Percentiles rank a stretch among this genome's conserved stretches.
phyloP scores from a whole-genome alignment of 164 flowering plant genomes.

The Stephania cephalantha region DNA sequence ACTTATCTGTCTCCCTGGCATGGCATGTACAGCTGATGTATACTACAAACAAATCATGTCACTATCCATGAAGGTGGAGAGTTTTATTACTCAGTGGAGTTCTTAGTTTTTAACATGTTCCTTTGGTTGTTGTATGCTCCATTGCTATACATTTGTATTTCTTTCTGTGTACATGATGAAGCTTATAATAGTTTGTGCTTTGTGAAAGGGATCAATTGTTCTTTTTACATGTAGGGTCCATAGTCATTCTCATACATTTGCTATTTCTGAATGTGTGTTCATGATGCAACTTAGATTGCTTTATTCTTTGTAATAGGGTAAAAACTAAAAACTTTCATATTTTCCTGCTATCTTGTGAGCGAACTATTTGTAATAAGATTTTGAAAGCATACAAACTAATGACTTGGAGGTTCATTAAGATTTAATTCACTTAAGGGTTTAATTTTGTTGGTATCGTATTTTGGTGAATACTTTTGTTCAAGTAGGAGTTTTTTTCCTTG shows the following conservation, averaged over 20 bases:
- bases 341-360: background rate
- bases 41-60: conserved; percentile 96
- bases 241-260: background rate
- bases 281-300: background rate
- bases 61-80: conserved; percentile 79
- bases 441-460: no score
- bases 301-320: background rate
- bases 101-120: background rate
- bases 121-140: background rate
- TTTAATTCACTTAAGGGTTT: background rate
- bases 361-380: background rate
- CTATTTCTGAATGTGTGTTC: background rate
- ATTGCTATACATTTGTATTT: background rate
- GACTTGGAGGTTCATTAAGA: background rate
- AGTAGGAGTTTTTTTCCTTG: no score
- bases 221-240: background rate
- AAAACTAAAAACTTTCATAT: background rate
- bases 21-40: conserved; percentile 92
- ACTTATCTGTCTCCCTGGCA: conserved; percentile 92
- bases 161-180: background rate
- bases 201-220: no score
- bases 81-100: background rate
- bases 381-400: background rate
- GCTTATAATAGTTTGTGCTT: background rate
- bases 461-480: no score